Evolutionary conservation across 176 grass and related monocot species (phyloP), one percentile per base, ranked within the genome.

Genomic region (Melocanna baccifera): DNA sequence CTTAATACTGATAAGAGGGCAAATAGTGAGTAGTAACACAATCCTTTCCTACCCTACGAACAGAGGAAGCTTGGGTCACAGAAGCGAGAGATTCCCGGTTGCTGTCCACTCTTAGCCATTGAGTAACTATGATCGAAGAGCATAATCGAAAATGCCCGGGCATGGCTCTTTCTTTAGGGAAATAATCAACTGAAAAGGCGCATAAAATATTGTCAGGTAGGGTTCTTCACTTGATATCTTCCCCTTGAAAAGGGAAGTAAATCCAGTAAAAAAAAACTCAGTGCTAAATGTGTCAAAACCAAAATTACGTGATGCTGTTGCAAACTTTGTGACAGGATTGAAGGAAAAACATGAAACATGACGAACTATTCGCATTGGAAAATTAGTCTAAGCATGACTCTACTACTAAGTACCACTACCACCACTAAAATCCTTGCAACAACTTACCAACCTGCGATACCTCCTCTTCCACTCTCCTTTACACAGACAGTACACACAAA

Each of bases 231-330:
- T 46, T 0, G 30, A 12, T 39, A 53, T 72, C 42, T 16, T 9
- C 0, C 39, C 12, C 23, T 19, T 23, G 37, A 87, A 58, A 73
- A 75, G 16, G 9, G 43, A 62, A 64, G 25, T 53, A 69, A 71
- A 20, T 36, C 41, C 0, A 6, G 23, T 25, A 48, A 41, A 41
- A 25, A 69, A 25, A 69, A 67, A 83, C 58, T 5, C 18, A 25
- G 12, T 56, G 7, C 7, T 56, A 46, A 20, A 37, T 2, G 53
- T 66, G 46, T 72, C 0, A n/a, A 20, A 25, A 76, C 43, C 77
- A 81, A 77, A 71, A 52, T 81, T 77, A 86, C 83, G 81, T 77
- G 42, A 8, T 76, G 61, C 40, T 80, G 72, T 55, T 75, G 39
- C 15, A 84, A 58, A 22, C 70, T 59, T 77, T 89, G 71, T 82